Conservation (phyloP, 202 grass and related monocot genomes). For the Cymbopogon flexuosus region DNA sequence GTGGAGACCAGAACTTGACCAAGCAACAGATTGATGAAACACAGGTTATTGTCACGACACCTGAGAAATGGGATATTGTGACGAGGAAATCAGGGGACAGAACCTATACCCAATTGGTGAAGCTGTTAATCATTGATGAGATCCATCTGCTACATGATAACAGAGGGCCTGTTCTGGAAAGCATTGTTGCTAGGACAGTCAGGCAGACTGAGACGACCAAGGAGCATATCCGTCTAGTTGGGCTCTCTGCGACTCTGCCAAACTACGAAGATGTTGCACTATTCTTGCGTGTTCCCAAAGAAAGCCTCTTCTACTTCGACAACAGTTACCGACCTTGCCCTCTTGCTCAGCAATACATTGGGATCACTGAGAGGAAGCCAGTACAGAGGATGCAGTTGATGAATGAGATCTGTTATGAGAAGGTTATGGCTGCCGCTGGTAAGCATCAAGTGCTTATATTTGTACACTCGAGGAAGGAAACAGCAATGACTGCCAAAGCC, state of each 20-base stretch:
- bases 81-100: slow-evolving; percentile 90
- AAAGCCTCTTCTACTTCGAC: slow-evolving; percentile 81
- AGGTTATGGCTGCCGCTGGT: slow-evolving; percentile 78
- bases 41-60: slow-evolving; percentile 90
- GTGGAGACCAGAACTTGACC: slow-evolving; percentile 84
- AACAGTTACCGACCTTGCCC: slow-evolving; percentile 92
- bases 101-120: slow-evolving; percentile 88
- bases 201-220: slow-evolving; percentile 80
- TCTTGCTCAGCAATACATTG: slow-evolving; percentile 84
- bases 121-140: slow-evolving; percentile 90
- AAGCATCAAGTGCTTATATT: slow-evolving; percentile 95
- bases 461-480: slow-evolving; percentile 95
- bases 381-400: slow-evolving; percentile 86
- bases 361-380: slow-evolving; percentile 75
- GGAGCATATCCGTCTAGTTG: slow-evolving; percentile 81
- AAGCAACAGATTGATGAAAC: slow-evolving; percentile 93
- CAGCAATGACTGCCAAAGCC: slow-evolving; percentile 72
- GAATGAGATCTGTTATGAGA: slow-evolving; percentile 93
- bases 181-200: slow-evolving; percentile 85
- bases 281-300: slow-evolving; percentile 58
- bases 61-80: slow-evolving; percentile 95
- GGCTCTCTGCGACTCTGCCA: slow-evolving; percentile 77
- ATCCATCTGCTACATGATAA: slow-evolving; percentile 96
- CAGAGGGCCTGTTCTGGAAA: slow-evolving; percentile 88
- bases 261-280: slow-evolving; percentile 81